Conservation (phyloP, 2,329 filamentous ascomycete species). For the Sporothrix schenckii region DNA sequence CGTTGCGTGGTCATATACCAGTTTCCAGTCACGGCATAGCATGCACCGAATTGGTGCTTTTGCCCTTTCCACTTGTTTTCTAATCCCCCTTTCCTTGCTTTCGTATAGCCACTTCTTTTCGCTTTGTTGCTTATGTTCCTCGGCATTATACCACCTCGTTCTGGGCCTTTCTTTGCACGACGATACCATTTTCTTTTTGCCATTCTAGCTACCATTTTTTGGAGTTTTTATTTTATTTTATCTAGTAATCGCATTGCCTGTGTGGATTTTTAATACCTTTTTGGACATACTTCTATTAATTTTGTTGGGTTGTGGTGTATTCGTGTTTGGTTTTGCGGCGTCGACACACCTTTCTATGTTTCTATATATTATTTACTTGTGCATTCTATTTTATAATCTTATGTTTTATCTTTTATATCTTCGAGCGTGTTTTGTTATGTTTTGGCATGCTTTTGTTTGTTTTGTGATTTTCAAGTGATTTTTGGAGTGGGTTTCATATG, state of each 20-base stretch:
- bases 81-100: neutral
- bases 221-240: neutral
- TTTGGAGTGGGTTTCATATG: neutral
- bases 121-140: neutral
- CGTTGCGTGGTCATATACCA: neutral
- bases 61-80: neutral
- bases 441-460: neutral
- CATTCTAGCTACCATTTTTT: neutral
- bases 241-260: neutral
- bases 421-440: neutral
- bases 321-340: neutral
- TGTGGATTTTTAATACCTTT: neutral
- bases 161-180: conserved; percentile 23
- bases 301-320: neutral
- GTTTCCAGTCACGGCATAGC: neutral
- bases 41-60: neutral
- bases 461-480: neutral
- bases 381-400: neutral
- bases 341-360: neutral
- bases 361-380: too few relatives aligned
- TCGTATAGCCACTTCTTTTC: neutral
- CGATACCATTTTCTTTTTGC: conserved; percentile 28
- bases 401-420: too few relatives aligned
- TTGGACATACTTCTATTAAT: neutral
- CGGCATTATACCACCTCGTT: conserved; percentile 19